Evolutionary conservation across 2,329 filamentous ascomycete genomes (phyloP), one percentile per base, ranked within the genome.

Genomic region (Cordyceps militaris): DNA sequence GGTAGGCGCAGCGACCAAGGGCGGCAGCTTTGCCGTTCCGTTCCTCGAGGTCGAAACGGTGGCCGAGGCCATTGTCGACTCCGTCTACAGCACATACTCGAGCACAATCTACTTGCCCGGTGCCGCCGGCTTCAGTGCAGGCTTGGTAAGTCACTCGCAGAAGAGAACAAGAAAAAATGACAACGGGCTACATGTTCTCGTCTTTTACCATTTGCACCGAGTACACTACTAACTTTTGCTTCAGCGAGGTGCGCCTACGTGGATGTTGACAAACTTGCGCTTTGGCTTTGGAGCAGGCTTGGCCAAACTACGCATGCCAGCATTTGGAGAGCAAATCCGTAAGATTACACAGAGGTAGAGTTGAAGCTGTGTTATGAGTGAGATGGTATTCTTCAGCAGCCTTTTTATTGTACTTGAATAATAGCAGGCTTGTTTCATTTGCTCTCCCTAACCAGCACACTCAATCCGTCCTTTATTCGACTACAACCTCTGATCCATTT

Each of bases 1-100:
- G 21, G 67, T 68, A 4, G 55, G 55, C 28, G 58, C 64, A 6
- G 64, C 65, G 0, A 60, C 61, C 1, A 61, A 67, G 32, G 61
- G 62, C 7, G 56, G 50, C n/a, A 61, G 66, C 48, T 71, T 71
- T 14, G 6, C 70, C 4, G 60, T 66, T 16, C 70, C 70, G 2
- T 40, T 71, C 13, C 51, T 73, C 9, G 63, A 72, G 26, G 67
- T 70, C 1, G 67, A 71, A 21, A 68, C 67, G 2, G 70, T 71
- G 0, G 63, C 65, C 23, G 66, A 71, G 48, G 58, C 63, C 0
- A 62, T 72, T 19, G 69, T 65, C 0, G 56, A 67, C 14, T 58
- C 57, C 0, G 47, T 71, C 5, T 70, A 69, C 47, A 69, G 68
- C 47, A 68, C 67, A 3, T 66, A 67, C 32, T 68, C 69, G 2